Conservation (phyloP, 1,139 yeast genomes). For the Blastobotrys apis region DNA sequence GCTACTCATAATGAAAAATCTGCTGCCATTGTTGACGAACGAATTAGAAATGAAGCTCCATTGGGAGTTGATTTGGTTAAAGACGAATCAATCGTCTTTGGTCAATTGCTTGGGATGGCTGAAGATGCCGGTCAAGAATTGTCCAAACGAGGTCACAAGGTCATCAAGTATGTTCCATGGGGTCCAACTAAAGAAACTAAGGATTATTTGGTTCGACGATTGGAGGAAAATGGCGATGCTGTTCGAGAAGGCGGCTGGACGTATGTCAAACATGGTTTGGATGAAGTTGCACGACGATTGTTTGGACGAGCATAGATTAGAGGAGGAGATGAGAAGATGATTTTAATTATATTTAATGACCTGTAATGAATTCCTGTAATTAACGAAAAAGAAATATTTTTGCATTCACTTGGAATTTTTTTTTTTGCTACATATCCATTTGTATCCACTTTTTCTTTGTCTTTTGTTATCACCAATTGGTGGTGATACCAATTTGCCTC, state of each 20-base stretch:
- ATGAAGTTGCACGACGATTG: slow-evolving; percentile 20
- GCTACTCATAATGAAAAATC: slow-evolving; percentile 88
- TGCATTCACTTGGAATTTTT: neutral
- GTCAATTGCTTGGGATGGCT: slow-evolving; percentile 94
- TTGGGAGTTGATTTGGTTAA: slow-evolving; percentile 21
- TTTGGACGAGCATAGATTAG: slow-evolving; percentile 10
- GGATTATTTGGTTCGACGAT: slow-evolving; percentile 82
- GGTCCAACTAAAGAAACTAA: slow-evolving; percentile 95
- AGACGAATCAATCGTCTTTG: slow-evolving; percentile 61
- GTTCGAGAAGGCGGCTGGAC: slow-evolving; percentile 89
- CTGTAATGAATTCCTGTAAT: too few species aligned
- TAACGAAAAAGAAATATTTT: neutral
- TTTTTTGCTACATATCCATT: neutral
- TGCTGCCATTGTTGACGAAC: slow-evolving; percentile 63
- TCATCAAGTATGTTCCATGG: slow-evolving; percentile 96
- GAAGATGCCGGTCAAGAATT: slow-evolving; percentile 80
- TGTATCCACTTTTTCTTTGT: neutral
- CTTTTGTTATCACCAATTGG: too few species aligned
- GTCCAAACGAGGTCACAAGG: slow-evolving; percentile 59
- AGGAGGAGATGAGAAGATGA: neutral
- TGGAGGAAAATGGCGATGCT: slow-evolving; percentile 96
- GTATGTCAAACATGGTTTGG: slow-evolving; percentile 22
- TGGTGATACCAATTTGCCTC: too few species aligned
- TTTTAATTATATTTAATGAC: neutral
- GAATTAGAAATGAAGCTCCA: slow-evolving; percentile 38